Percentiles rank a stretch among this genome's conserved stretches.
These are phyloP conservation scores for Leishmania major DNA, from an alignment of 208 protist species.

Conservation along the genomic window DNA sequence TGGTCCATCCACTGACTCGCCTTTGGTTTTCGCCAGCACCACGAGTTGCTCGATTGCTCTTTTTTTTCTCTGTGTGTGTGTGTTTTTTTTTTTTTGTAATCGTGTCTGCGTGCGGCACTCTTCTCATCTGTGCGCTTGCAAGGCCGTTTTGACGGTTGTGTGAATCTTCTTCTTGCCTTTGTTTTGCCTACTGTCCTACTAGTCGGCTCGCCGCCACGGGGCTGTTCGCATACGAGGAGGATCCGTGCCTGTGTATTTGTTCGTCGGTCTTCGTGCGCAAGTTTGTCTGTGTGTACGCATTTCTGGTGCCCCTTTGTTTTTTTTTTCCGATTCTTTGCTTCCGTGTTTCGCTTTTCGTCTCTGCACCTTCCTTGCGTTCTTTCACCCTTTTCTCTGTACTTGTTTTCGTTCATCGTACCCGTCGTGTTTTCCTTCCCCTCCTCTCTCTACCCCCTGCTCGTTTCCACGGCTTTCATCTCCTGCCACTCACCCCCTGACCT, in stretches of 20 bases:
- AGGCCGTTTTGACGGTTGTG: not conserved
- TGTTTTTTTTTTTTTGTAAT: not conserved
- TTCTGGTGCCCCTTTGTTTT: not conserved
- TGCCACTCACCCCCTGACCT: not conserved
- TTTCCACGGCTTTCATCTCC: not conserved
- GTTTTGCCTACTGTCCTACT: not conserved
- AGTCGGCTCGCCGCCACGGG: not conserved
- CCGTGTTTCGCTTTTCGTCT: not conserved
- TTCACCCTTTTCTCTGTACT: not conserved
- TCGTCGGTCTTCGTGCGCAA: not conserved
- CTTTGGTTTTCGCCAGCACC: not conserved
- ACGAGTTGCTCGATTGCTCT: not conserved
- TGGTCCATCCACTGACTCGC: not conserved
- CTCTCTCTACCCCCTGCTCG: not conserved
- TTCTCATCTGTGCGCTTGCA: not conserved
- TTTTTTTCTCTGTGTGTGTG: not conserved
- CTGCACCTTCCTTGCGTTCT: constrained; percentile 5
- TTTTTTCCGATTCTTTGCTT: constrained; percentile 16
- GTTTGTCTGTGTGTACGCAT: not conserved
- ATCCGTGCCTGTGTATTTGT: not conserved
- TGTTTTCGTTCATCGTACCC: constrained; percentile 8
- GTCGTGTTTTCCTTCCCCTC: not conserved
- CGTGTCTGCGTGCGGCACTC: not conserved
- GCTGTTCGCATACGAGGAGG: not conserved
- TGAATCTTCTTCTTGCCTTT: not conserved